phyloP scores from a whole-genome alignment of 495 filamentous ascomycete species.

The Aspergillus saccharolyticus region DNA sequence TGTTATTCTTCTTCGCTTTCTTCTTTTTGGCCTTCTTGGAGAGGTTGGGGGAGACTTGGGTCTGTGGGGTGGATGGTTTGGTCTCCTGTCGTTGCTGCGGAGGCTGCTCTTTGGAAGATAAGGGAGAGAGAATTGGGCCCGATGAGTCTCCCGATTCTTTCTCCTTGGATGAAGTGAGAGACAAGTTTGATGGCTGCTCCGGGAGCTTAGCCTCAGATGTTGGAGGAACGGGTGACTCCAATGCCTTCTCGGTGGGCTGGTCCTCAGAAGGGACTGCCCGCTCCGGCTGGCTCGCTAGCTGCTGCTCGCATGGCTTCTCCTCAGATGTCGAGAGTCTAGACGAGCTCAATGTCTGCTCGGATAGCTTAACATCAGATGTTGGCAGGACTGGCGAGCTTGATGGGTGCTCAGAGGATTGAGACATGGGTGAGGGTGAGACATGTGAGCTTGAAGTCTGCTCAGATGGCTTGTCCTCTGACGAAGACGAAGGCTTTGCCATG shows the following conservation, averaged over 20 bases:
- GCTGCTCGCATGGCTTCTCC: neutral
- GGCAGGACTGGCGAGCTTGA: too few species aligned
- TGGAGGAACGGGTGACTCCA: too few species aligned
- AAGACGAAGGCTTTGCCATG: too few species aligned
- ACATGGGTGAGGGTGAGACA: too few species aligned
- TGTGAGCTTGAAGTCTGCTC: too few species aligned
- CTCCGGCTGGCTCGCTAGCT: too few species aligned
- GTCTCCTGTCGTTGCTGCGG: too few species aligned
- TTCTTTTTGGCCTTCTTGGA: constrained; percentile 4
- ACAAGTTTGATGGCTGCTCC: neutral
- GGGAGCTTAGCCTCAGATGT: too few species aligned
- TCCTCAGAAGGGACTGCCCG: neutral
- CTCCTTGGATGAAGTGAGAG: neutral
- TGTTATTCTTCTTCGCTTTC: constrained; percentile 1
- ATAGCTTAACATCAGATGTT: neutral
- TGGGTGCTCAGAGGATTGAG: too few species aligned
- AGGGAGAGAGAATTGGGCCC: too few species aligned
- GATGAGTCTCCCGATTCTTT: neutral
- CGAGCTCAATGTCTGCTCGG: neutral
- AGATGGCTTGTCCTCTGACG: too few species aligned
- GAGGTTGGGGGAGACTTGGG: neutral
- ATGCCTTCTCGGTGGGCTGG: neutral
- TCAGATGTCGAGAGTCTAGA: neutral
- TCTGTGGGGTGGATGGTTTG: neutral
- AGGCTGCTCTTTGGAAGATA: too few species aligned